A percentile compares a stretch with the other conserved stretches of the same genome.
These are phyloP conservation scores for Artemisia tridentata DNA, from an alignment of 129 eudicot genomes.

Conservation along the genomic window DNA sequence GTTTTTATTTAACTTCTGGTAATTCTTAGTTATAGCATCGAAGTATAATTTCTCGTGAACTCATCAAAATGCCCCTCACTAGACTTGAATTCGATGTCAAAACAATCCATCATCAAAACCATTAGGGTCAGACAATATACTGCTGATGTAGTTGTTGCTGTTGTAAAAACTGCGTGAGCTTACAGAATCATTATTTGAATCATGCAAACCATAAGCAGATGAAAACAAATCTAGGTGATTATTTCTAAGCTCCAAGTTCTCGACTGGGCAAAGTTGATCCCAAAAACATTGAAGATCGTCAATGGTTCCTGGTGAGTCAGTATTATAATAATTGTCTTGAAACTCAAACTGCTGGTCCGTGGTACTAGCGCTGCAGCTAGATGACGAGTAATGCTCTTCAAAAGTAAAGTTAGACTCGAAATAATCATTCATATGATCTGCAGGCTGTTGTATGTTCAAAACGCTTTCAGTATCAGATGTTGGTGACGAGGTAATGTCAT, in stretches of 20 bases:
- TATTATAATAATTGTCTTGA: background rate
- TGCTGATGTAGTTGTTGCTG: too few species aligned
- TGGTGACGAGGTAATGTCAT: background rate
- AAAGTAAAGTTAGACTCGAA: background rate
- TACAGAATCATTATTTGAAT: conserved; percentile 19
- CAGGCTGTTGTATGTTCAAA: conserved; percentile 1
- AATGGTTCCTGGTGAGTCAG: conserved; percentile 17
- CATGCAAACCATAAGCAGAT: background rate
- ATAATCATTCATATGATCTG: background rate
- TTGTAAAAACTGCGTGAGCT: too few species aligned
- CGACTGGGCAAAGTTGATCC: conserved; percentile 22
- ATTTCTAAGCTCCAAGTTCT: conserved; percentile 16
- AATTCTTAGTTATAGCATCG: too few species aligned
- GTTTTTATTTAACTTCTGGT: too few species aligned
- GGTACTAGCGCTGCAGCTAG: background rate
- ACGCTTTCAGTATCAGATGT: background rate
- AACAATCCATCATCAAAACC: too few species aligned
- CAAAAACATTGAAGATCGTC: conserved; percentile 30
- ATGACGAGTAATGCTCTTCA: background rate
- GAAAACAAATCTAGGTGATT: background rate
- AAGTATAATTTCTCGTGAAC: too few species aligned
- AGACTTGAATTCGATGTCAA: too few species aligned
- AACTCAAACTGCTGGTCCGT: background rate
- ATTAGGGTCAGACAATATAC: too few species aligned
- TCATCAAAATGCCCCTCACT: too few species aligned